These are phyloP conservation scores for Stemphylium vesicarium DNA, from an alignment of 2,329 filamentous ascomycete genomes.

Conservation along the genomic window DNA sequence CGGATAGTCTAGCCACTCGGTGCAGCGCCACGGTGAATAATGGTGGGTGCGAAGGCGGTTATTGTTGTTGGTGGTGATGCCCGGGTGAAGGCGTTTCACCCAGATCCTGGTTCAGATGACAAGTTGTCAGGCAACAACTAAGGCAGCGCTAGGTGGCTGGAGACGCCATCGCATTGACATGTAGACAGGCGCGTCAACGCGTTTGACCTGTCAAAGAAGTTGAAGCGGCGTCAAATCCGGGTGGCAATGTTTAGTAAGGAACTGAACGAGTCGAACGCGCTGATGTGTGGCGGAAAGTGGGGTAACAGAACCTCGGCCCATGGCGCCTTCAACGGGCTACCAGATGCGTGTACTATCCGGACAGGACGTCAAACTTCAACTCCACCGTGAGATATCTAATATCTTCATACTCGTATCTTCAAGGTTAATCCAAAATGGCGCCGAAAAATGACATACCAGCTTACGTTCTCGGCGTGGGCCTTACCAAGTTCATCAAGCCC, in stretches of 20 bases:
- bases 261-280: constrained; percentile 8
- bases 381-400: too few relatives aligned
- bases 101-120: too few relatives aligned
- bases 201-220: not conserved
- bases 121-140: too few relatives aligned
- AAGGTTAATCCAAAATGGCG: constrained; percentile 24
- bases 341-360: not conserved
- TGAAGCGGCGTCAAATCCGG: not conserved
- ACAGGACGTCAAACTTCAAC: not conserved
- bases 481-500: constrained; percentile 99
- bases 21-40: too few relatives aligned
- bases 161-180: not conserved
- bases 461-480: constrained; percentile 94
- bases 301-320: constrained; percentile 21
- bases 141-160: too few relatives aligned
- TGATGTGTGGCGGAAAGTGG: constrained; percentile 12
- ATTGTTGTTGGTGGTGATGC: too few relatives aligned
- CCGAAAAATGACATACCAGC: constrained; percentile 50
- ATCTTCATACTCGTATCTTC: too few relatives aligned
- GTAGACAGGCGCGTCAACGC: not conserved
- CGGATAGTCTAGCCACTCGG: not conserved
- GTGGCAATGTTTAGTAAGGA: not conserved
- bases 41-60: too few relatives aligned
- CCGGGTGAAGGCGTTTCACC: too few relatives aligned
- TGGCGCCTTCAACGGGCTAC: not conserved